Evolutionary conservation across 2,329 filamentous ascomycete species (phyloP).

Genomic region (Colletotrichum sp.): DNA sequence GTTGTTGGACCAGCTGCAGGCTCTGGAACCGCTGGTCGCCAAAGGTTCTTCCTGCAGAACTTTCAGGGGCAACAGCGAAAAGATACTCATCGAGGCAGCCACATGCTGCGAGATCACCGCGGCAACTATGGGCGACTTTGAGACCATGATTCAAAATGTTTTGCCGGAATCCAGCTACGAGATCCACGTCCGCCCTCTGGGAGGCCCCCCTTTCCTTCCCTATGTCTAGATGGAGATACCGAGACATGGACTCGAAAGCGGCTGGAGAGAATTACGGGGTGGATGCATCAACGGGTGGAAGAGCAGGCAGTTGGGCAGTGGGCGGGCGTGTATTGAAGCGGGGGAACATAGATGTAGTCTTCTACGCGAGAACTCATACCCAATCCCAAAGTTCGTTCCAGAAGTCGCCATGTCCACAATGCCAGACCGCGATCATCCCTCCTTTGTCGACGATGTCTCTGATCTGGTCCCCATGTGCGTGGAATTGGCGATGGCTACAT

Average conservation of each 20-base stretch:
- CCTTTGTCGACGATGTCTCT: neutral
- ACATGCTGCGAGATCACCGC: neutral
- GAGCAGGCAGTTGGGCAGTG: neutral
- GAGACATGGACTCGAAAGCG: neutral
- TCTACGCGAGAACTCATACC: neutral
- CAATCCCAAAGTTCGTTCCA: too few species aligned
- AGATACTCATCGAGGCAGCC: neutral
- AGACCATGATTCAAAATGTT: accelerated
- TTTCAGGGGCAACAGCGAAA: neutral
- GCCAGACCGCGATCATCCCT: too few species aligned
- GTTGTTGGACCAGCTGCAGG: neutral
- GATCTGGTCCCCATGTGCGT: too few species aligned
- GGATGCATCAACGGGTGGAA: neutral
- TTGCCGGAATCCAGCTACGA: neutral
- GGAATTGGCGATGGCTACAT: neutral
- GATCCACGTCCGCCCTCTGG: neutral
- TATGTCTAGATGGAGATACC: neutral
- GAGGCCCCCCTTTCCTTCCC: neutral
- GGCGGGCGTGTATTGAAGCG: neutral
- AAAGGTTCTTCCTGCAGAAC: neutral
- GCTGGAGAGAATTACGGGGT: neutral
- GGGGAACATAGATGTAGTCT: neutral
- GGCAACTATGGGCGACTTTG: neutral
- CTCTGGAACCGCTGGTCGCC: neutral
- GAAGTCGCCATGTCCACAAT: too few species aligned